phyloP scores from a whole-genome alignment of 2,329 filamentous ascomycete genomes.

The Fusarium newnesense region DNA sequence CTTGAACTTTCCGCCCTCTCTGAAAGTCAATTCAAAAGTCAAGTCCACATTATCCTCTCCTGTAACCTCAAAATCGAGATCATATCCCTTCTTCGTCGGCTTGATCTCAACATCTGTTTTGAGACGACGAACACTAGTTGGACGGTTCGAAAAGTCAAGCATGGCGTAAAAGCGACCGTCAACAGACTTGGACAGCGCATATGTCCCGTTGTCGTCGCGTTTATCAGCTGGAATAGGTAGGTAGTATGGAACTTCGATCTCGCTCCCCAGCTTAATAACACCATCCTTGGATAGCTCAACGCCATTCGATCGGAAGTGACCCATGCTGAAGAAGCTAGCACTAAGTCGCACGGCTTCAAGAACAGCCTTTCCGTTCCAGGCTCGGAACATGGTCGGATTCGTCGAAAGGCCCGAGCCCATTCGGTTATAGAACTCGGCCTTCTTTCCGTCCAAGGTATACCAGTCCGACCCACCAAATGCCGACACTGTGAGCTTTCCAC shows the following conservation, averaged over 20 bases:
- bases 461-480: constrained; percentile 30
- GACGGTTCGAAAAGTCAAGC: constrained; percentile 17
- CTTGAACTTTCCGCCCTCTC: constrained; percentile 17
- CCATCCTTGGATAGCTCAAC: neutral
- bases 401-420: constrained; percentile 29
- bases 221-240: constrained; percentile 7
- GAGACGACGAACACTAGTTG: constrained; percentile 10
- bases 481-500: constrained; percentile 20
- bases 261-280: neutral
- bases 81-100: constrained; percentile 6
- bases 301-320: constrained; percentile 28
- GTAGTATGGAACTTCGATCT: constrained; percentile 19
- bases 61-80: constrained; percentile 8
- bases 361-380: constrained; percentile 28
- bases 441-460: constrained; percentile 23
- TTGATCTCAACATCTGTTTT: constrained; percentile 14
- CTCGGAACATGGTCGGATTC: constrained; percentile 32
- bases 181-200: constrained; percentile 2
- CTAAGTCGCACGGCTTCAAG: constrained; percentile 19
- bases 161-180: constrained; percentile 21
- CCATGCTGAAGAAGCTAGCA: constrained; percentile 29
- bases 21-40: constrained; percentile 20
- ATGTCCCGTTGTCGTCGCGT: constrained; percentile 9
- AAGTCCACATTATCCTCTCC: constrained; percentile 25
- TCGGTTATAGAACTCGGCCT: constrained; percentile 23